Base-by-base conservation (phyloP, 2,329 filamentous ascomycete species). In the Pseudogymnoascus sp. region DNA sequence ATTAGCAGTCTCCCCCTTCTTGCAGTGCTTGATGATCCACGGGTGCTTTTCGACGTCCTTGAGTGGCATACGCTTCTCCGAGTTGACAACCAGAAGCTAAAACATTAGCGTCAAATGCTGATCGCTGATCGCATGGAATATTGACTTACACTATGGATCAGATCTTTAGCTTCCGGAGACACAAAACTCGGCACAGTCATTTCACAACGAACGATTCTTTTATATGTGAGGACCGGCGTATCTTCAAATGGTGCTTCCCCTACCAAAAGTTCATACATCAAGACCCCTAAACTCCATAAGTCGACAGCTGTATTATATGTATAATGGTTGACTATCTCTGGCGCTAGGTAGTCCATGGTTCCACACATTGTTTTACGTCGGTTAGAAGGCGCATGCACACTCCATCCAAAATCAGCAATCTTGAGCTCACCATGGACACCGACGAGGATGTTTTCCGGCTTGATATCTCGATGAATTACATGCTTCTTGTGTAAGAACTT, bases 401-500 rank as follows among this genome's bases (percentile, higher is more conserved):
- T 96, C 95, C 95, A 99, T 62, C 93, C 93, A 73, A 97, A 99
- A 76, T 99, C 93, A 4, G 91, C 96, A 72, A 99, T 93, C 78
- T 99, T 99, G 79, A 99, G 93, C 80, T 99, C 93, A 68, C 93
- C 93, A 74, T 97, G 93, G 65, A 97, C 92, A 15, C 93, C 93
- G 28, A 97, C 88, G 21, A 97, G 26, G 26, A 28, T 28, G 26
- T 28, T 28, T 28, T 28, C 26, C 9, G 26, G 26, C 26, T 28
- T 28, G 26, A 28, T 28, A 8, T 28, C 26, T 28, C 26, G 26
- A 7, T 28, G 26, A 8, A 28, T 28, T 8, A 97, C 90, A 76
- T 97, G 92, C 80, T 97, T 97, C 75, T 91, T 91, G 80, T 97
- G 93, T 50, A 97, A 83, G 73, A 97, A 97, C 69, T 88, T 87